phyloP scores from a whole-genome alignment of 139 green algal genomes.

The Micractinium conductrix region DNA sequence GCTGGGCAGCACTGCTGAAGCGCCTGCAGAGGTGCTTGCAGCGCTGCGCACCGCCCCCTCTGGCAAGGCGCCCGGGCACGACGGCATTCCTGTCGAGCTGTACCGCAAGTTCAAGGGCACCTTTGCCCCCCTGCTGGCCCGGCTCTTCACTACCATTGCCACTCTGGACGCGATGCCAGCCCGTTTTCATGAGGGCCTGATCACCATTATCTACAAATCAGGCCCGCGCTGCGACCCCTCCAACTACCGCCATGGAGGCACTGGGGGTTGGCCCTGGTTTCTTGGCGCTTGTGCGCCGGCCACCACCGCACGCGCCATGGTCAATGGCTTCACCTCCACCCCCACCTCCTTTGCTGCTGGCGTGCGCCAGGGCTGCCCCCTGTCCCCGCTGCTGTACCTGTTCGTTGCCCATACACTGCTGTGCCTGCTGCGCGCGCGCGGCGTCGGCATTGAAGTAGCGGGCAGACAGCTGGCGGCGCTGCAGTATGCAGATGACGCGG shows the following conservation, averaged over 20 bases:
- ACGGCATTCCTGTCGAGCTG: slow-evolving; percentile 2
- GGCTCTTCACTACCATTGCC: slow-evolving; percentile 16
- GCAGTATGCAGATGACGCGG: too few species aligned
- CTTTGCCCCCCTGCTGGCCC: not conserved
- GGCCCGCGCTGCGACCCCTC: not conserved
- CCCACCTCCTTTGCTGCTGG: too few species aligned
- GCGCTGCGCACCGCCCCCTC: not conserved
- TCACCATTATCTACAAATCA: slow-evolving; percentile 38
- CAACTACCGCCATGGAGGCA: slow-evolving; percentile 50
- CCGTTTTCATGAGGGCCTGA: slow-evolving; percentile 32
- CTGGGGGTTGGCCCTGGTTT: slow-evolving; percentile 39
- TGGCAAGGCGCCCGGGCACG: not conserved
- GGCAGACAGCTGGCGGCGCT: too few species aligned
- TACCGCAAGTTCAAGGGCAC: not conserved
- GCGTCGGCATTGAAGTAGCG: too few species aligned
- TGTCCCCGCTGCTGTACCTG: too few species aligned
- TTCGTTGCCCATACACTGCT: too few species aligned
- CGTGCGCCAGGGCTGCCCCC: too few species aligned
- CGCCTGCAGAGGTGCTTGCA: slow-evolving; percentile 4
- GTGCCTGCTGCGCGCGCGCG: too few species aligned
- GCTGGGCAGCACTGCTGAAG: too few species aligned
- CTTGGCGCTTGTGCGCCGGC: slow-evolving; percentile 38
- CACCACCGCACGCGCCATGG: slow-evolving; percentile 13
- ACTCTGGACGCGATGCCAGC: not conserved
- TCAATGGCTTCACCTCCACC: not conserved